Base-by-base conservation (phyloP, 805 yeast genomes). In the Zygosaccharomyces pseudorouxii region DNA sequence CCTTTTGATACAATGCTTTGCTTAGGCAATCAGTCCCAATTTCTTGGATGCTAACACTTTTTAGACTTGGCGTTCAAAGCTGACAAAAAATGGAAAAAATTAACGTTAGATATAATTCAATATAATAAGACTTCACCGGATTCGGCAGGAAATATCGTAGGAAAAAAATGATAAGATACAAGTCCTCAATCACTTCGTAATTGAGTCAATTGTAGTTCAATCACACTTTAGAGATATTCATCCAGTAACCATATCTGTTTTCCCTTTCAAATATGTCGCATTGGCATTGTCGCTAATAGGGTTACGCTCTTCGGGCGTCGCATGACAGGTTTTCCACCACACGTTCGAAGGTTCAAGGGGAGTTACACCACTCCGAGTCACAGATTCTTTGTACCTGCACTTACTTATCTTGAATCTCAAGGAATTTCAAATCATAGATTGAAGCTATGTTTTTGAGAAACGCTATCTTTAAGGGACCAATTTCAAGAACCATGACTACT, bases 401-500 rank as follows among this genome's bases (percentile, higher is more conserved):
- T 18, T 38, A 4, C 28, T 25, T 25, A 25, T 3, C 28, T 10
- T 25, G 4, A 9, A 25, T 25, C 12, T 25, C 2, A 25, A 10
- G 4, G 11, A 4, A 25, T 25, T 25, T 25, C 28, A 25, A 9
- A 2, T 25, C 28, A 25, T 25, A 9, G 28, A 25, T 25, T 25
- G 4, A 25, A 8, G 12, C 10, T 25, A 55, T 58, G 57, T 48
- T 57, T 35, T 33, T 49, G 30, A 58, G 60, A 51, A 56, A 51
- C 48, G 47, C 50, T 29, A 27, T 56, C 29, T 36, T 51, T 20
- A 58, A 52, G 47, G 45, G 56, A 11, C 50, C 57, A 54, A 44
- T 55, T 38, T 38, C 48, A 12, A 58, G 60, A 50, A 53, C 55
- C 22, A 59, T 64, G 63, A 51, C 60, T 22, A 63, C 61, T 10